Evolutionary conservation across 2,329 filamentous ascomycete species (phyloP), one percentile per base, ranked within the genome.

Genomic region (Colletotrichum destructivum): DNA sequence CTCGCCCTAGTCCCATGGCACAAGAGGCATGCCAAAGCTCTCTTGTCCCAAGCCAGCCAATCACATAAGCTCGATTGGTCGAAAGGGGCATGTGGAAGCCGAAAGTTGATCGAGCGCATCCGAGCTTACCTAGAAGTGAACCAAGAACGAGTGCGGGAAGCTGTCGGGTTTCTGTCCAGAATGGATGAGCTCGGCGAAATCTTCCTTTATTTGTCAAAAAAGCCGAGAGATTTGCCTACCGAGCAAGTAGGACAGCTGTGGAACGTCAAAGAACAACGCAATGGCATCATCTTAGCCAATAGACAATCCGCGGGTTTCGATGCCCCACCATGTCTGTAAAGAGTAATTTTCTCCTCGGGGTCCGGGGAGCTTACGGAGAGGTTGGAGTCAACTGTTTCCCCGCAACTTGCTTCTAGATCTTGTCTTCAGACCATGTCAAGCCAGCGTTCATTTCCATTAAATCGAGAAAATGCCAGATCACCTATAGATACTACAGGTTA

Each of bases 281-380:
- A 64, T 69, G 49, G 66, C 66, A 64, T 69, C 60, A 69, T 69
- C 16, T 23, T 15, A 13, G 57, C 51, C 18, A 2, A 5, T 18
- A 1, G 13, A 21, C n/a, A 64, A 57, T 35, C 66, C 66, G 66
- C 66, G 66, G 66, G 35, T 35, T 69, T 15, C 15, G 44, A 23
- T 9, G n/a, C 26, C 9, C 66, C 38, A 42, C 51, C 38, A n/a
- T 49, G 40, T 9, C 65, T 38, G 21, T 18, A 69, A 64, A 11
- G 38, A 51, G 66, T 18, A 69, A 69, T 52, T 64, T 57, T 40
- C 52, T 35, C 66, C 60, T 69, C 60, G 60, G 60, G 55, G 62
- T 64, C 31, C 46, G 51, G 60, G 46, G 31, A 11, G 31, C 31
- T 35, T 42, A 59, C 42, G 42, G 13, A 44, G 13, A 16, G 42